Conservation (phyloP, 2,329 filamentous ascomycete species). For the Phoma sp. region DNA sequence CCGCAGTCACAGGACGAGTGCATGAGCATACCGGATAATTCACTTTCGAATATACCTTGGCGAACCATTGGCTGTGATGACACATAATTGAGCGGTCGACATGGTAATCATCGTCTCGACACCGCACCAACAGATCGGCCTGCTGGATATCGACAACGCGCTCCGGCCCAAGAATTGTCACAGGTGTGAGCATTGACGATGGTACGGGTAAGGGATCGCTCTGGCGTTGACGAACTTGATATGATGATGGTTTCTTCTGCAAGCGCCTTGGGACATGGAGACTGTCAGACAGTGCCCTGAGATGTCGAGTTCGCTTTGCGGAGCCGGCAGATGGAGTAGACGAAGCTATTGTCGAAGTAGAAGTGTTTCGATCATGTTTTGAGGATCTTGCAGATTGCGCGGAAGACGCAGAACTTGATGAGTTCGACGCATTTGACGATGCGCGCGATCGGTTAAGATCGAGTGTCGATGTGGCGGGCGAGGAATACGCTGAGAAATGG, state of each 20-base stretch:
- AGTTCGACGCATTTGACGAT: conserved; percentile 13
- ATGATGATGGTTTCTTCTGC: conserved; percentile 17
- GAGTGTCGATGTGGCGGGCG: conserved; percentile 15
- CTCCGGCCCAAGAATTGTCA: conserved; percentile 16
- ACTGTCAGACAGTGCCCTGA: conserved; percentile 15
- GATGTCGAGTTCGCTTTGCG: conserved; percentile 3
- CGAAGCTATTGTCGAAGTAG: conserved; percentile 10
- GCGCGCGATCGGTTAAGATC: conserved; percentile 15
- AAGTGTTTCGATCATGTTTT: conserved; percentile 10
- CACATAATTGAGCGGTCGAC: conserved; percentile 41
- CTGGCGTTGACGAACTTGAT: conserved; percentile 8
- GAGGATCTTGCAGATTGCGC: conserved; percentile 4
- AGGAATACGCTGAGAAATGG: conserved; percentile 19
- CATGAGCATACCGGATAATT: conserved; percentile 28
- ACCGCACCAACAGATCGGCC: conserved; percentile 40
- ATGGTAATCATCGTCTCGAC: conserved; percentile 39
- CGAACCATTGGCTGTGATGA: conserved; percentile 41
- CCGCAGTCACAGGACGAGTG: not conserved
- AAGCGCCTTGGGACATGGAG: conserved; percentile 4
- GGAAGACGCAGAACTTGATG: conserved; percentile 9
- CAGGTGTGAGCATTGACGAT: conserved; percentile 14
- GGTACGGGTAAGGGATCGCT: conserved; percentile 12
- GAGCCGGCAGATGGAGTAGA: conserved; percentile 6
- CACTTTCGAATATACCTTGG: conserved; percentile 37
- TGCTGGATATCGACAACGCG: conserved; percentile 25